These are phyloP conservation scores for Plasmodium malariae DNA, from an alignment of 169 alveolate species.

Conservation along the genomic window DNA sequence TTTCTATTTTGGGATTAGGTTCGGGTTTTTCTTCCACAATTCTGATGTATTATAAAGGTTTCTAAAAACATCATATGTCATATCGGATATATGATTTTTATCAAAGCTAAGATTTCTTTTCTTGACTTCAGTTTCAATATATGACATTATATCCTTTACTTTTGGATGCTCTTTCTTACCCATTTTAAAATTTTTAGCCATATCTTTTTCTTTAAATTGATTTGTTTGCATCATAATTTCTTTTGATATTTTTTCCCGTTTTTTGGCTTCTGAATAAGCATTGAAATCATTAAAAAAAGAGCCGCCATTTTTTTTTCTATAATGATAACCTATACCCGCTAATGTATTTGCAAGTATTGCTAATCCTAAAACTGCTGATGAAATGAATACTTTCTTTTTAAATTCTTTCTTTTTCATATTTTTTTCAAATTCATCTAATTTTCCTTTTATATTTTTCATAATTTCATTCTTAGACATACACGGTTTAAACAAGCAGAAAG, in stretches of 20 bases:
- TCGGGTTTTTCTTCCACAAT: constrained; percentile 30
- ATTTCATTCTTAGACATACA: constrained; percentile 14
- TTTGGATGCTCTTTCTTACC: constrained; percentile 16
- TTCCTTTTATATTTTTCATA: background rate
- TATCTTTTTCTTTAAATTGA: constrained; percentile 7
- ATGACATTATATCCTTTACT: constrained; percentile 7
- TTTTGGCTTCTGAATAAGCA: background rate
- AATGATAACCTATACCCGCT: constrained; percentile 20
- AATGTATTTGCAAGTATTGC: constrained; percentile 21
- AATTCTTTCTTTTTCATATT: constrained; percentile 16
- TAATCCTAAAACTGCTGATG: constrained; percentile 17
- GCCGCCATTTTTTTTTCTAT: constrained; percentile 4
- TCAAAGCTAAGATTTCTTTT: constrained; percentile 14
- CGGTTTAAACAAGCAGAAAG: background rate
- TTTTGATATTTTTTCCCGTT: background rate
- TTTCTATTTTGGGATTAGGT: constrained; percentile 25
- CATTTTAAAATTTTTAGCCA: constrained; percentile 7
- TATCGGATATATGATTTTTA: constrained; percentile 20
- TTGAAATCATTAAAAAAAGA: background rate
- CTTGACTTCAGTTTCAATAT: constrained; percentile 30
- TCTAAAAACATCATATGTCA: constrained; percentile 36
- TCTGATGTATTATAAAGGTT: constrained; percentile 24
- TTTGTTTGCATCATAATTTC: constrained; percentile 5
- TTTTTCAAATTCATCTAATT: constrained; percentile 14
- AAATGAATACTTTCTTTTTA: constrained; percentile 25